phyloP scores from a whole-genome alignment of 257 asterid species.

The Lavandula angustifolia region DNA sequence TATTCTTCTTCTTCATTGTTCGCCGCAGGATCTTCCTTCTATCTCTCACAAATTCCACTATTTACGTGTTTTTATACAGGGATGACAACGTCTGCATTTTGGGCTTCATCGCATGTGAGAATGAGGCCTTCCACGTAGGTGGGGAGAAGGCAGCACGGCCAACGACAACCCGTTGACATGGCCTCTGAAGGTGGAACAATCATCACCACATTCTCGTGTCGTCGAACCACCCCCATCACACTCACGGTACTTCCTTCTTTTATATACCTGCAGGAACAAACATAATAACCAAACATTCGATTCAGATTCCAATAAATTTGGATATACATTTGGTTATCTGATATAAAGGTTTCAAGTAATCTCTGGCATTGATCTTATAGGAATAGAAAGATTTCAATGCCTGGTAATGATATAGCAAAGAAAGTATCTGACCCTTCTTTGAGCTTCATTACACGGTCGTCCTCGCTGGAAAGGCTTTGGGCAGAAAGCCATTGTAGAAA shows the following conservation, averaged over 20 bases:
- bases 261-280: constrained; percentile 47
- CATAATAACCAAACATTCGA: neutral
- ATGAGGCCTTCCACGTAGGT: constrained; percentile 71
- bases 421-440: constrained; percentile 68
- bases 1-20: constrained; percentile 33
- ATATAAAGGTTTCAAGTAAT: constrained; percentile 9
- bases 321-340: too few species aligned
- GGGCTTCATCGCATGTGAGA: constrained; percentile 52
- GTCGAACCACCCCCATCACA: constrained; percentile 67
- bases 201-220: constrained; percentile 76
- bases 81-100: constrained; percentile 58
- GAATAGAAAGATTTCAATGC: neutral
- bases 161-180: constrained; percentile 68
- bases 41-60: constrained; percentile 29
- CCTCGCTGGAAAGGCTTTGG: constrained; percentile 56
- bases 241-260: constrained; percentile 83
- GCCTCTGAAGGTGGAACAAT: constrained; percentile 75
- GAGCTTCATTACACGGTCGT: constrained; percentile 58
- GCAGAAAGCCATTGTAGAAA: constrained; percentile 70
- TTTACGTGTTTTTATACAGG: constrained; percentile 58
- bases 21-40: constrained; percentile 28
- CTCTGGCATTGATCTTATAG: neutral
- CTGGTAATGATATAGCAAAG: neutral
- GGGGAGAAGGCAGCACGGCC: constrained; percentile 73
- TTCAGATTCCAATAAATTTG: too few species aligned